Conservation (phyloP, 176 grass and related monocot genomes). For the Triticum monococcum region DNA sequence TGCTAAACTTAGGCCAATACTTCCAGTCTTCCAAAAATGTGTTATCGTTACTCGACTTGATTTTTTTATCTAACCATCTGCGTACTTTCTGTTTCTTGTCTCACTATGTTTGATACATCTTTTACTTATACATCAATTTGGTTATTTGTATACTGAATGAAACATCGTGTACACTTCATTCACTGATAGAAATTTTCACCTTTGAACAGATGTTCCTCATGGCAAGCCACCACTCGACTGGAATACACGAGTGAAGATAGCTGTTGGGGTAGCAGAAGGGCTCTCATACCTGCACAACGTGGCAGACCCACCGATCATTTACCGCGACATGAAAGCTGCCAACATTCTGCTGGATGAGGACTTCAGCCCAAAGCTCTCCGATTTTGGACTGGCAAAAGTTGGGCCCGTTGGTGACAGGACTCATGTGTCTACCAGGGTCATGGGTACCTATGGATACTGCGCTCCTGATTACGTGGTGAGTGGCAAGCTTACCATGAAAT, state of each 20-base stretch:
- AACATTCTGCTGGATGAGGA: slow-evolving; percentile 78
- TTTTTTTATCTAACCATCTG: not conserved
- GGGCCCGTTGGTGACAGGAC: slow-evolving; percentile 81
- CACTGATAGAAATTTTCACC: slow-evolving; percentile 15
- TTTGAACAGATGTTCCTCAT: slow-evolving; percentile 59
- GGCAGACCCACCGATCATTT: slow-evolving; percentile 88
- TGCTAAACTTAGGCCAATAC: not conserved
- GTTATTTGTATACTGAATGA: not conserved
- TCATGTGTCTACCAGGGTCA: slow-evolving; percentile 90
- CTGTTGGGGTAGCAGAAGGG: slow-evolving; percentile 78
- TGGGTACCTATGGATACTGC: slow-evolving; percentile 96
- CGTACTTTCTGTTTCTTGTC: not conserved
- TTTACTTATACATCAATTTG: not conserved
- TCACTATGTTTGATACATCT: slow-evolving; percentile 1
- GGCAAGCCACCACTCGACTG: slow-evolving; percentile 72
- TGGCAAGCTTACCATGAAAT: slow-evolving; percentile 86
- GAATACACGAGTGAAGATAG: slow-evolving; percentile 89
- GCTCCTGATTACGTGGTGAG: slow-evolving; percentile 88
- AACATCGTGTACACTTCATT: not conserved
- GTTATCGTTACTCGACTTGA: not conserved
- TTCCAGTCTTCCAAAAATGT: not conserved
- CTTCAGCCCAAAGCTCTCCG: slow-evolving; percentile 91
- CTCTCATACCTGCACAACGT: slow-evolving; percentile 85
- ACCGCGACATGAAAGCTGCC: slow-evolving; percentile 89
- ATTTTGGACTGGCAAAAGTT: slow-evolving; percentile 94